Evolutionary conservation across 768 basidiomycete genomes (phyloP).

Genomic region (Artomyces pyxidatus): DNA sequence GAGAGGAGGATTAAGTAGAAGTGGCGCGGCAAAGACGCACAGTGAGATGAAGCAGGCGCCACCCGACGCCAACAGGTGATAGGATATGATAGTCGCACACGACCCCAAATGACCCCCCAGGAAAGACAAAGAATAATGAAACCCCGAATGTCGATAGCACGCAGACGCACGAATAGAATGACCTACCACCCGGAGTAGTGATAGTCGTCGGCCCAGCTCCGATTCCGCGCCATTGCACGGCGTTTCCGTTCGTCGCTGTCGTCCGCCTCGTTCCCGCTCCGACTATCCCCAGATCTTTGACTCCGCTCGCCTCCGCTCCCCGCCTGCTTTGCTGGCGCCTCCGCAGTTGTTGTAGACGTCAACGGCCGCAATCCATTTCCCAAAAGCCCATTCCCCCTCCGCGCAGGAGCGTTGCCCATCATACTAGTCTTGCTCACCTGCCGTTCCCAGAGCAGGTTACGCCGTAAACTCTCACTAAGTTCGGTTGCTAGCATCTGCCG

Average conservation of each 20-base stretch:
- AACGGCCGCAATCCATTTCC: slow-evolving; percentile 26
- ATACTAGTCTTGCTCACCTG: slow-evolving; percentile 52
- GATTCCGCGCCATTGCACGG: slow-evolving; percentile 48
- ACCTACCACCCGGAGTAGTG: slow-evolving; percentile 57
- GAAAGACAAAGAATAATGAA: not conserved
- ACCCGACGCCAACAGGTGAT: not conserved
- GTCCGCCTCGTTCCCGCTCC: not conserved
- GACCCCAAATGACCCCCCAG: not conserved
- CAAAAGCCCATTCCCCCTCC: slow-evolving; percentile 20
- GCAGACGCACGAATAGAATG: not conserved
- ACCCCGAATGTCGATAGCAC: not conserved
- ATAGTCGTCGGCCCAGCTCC: slow-evolving; percentile 63
- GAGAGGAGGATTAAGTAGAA: not conserved
- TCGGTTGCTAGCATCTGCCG: slow-evolving; percentile 80
- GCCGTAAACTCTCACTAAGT: slow-evolving; percentile 74
- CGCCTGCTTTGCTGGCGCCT: slow-evolving; percentile 3
- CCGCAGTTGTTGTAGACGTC: slow-evolving; percentile 21
- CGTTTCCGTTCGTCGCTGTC: slow-evolving; percentile 12
- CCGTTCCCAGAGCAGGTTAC: slow-evolving; percentile 76
- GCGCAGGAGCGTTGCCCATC: slow-evolving; percentile 26
- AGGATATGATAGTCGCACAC: not conserved
- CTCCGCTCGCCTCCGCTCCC: slow-evolving; percentile 33
- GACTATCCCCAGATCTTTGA: slow-evolving; percentile 12
- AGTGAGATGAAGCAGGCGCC: not conserved
- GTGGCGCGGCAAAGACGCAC: not conserved